Base-by-base conservation (phyloP, 148 eudicot species). In the Nepenthes mirabilis region DNA sequence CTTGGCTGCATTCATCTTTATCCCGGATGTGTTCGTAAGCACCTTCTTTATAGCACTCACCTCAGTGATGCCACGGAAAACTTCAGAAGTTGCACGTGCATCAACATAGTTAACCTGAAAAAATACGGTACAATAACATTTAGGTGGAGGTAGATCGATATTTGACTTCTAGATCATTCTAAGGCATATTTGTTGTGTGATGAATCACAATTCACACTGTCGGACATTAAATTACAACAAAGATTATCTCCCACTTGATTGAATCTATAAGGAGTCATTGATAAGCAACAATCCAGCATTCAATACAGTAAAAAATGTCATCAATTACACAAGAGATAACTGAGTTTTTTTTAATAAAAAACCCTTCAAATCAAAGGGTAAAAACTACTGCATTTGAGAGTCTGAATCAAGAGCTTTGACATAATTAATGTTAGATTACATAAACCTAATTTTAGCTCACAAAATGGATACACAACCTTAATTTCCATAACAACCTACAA, bases 81-180 rank as follows among this genome's bases (percentile, higher is more conserved):
- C 72, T 9, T 95, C 87, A 52, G 97, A 90, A 73, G 97, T 90
- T 57, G 97, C 97, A 75, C 87, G 97, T 35, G 97, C 97, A 77
- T 90, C 87, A 52, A 90, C 87, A 78, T 84, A 90, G 67, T 90
- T 90, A 37, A 90, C 97, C 97, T 87, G 76, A 33, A 74, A 60
- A 63, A 47, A 62, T 52, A 50, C 12, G 48, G 64, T 9, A 11
- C 54, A 60, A 33, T 52, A 35, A 51, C 56, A 62, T 33, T 52
- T 62, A 53, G 6, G 34, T 53, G 34, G 34, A 53, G 23, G 33
- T n/a, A 32, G 56, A 53, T 53, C 7, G 23, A 3, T n/a, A n/a
- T 32, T 45, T 45, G 48, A 5, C 48, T 5, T 45, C 11, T 11
- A 45, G 48, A 45, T 45, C 48, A 45, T 45, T 6, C 48, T 45